Evolutionary conservation across 352 stramenopile species (phyloP), one percentile per base, ranked within the genome.

Genomic region (Globisporangium takayamanum): DNA sequence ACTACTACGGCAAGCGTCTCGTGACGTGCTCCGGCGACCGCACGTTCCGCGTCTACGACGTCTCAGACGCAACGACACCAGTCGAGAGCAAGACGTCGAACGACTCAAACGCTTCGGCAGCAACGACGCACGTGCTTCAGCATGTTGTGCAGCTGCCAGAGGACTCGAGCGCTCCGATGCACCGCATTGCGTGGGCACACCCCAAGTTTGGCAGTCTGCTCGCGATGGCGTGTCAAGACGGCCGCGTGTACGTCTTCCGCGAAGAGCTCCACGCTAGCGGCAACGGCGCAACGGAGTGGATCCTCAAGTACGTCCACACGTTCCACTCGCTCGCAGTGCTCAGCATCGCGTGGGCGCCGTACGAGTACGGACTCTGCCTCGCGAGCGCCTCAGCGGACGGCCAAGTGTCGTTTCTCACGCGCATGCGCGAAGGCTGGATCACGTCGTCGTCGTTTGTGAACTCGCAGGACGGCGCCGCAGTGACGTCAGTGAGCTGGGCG

Each of bases 1-100:
- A 95, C 59, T 95, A 94, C 62, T 92, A 95, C 60, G 82, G 84
- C 62, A 92, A 94, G 60, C 80, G 81, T 28, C 68, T 95, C 47
- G 80, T 64, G 33, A 92, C 86, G 49, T 93, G 84, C 66, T 95
- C 86, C 33, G 78, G 70, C 18, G 86, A 95, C 65, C 77, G 83
- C 59, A 91, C 84, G 49, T 92, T 95, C 62, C 82, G 83, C 58
- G 65, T 95, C 39, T 95, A 92, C 66, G 82, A 93, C 59, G 78
- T 92, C 39, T 84, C 79, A 0, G 73, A 73, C 39, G 70, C 83
- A 15, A 81, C 80, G 1, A 63, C 67, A 2, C 55, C 69, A 0
- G 28, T 49, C 8, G 52, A 63, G 8, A 30, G 62, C 8, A 57
- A 64, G 8, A 36, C 59, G 15, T 76, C 68, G 28, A 18, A 48